Evolutionary conservation across 2,329 filamentous ascomycete species (phyloP).

Genomic region (Penicillium sp.): DNA sequence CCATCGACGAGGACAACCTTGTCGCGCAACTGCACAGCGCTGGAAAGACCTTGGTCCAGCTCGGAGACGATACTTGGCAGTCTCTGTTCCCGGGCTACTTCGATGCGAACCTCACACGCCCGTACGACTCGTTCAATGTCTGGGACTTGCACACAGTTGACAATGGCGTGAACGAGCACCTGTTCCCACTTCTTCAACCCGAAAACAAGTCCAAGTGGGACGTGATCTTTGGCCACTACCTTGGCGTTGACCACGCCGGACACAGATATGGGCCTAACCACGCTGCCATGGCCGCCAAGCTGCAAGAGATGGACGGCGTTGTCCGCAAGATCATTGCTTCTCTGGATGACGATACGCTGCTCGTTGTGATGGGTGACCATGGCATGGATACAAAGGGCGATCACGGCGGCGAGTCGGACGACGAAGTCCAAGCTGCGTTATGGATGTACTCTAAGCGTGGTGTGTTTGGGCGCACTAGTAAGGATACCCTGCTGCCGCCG

Average conservation of each 20-base stretch:
- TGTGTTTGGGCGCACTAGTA: slow-evolving; percentile 75
- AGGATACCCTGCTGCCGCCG: slow-evolving; percentile 59
- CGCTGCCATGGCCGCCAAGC: slow-evolving; percentile 84
- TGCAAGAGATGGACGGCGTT: slow-evolving; percentile 86
- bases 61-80: slow-evolving; percentile 98
- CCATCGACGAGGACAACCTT: slow-evolving; percentile 89
- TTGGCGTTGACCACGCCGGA: slow-evolving; percentile 95
- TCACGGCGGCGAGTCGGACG: slow-evolving; percentile 96
- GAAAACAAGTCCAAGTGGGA: slow-evolving; percentile 76
- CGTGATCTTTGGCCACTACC: slow-evolving; percentile 88
- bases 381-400: slow-evolving; percentile 98
- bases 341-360: slow-evolving; percentile 81
- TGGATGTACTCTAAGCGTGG: slow-evolving; percentile 98
- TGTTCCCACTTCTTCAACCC: slow-evolving; percentile 71
- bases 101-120: slow-evolving; percentile 76
- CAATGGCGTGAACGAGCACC: slow-evolving; percentile 88
- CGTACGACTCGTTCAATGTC: slow-evolving; percentile 97
- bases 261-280: slow-evolving; percentile 95
- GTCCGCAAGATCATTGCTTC: slow-evolving; percentile 69
- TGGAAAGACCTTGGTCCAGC: slow-evolving; percentile 79
- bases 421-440: slow-evolving; percentile 89
- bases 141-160: slow-evolving; percentile 98
- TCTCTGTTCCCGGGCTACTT: slow-evolving; percentile 93
- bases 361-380: slow-evolving; percentile 98
- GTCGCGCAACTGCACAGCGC: slow-evolving; percentile 64